Evolutionary conservation across 306 rosid genomes (phyloP).

Genomic region (Cucumis melo): DNA sequence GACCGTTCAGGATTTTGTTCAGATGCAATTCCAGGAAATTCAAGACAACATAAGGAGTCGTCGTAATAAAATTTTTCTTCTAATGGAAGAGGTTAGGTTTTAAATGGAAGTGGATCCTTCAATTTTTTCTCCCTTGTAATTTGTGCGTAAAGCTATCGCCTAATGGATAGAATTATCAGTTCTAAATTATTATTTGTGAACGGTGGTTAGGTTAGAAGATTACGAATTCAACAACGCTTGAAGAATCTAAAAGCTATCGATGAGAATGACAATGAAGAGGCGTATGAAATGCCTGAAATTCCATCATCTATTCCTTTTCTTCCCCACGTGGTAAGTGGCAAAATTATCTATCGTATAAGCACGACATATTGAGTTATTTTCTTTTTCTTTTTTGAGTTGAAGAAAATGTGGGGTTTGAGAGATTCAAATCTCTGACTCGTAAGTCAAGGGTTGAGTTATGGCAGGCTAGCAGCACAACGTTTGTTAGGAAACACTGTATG

Average conservation of each 20-base stretch:
- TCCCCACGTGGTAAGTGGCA: constrained; percentile 51
- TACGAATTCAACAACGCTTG: constrained; percentile 71
- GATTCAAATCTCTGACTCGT: neutral
- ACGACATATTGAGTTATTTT: neutral
- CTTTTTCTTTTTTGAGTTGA: too few relatives aligned
- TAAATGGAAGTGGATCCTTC: neutral
- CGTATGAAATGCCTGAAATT: constrained; percentile 80
- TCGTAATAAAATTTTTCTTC: constrained; percentile 81
- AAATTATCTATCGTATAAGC: neutral
- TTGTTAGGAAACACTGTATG: neutral
- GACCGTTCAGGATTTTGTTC: constrained; percentile 83
- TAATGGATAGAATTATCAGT: neutral
- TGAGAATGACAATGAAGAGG: constrained; percentile 31
- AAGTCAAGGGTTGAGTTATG: neutral
- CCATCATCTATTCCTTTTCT: constrained; percentile 93
- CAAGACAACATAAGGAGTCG: constrained; percentile 77
- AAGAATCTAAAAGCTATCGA: constrained; percentile 22
- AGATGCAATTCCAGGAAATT: constrained; percentile 84
- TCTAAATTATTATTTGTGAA: neutral
- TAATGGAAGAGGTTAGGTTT: constrained; percentile 82
- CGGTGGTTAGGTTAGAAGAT: constrained; percentile 60
- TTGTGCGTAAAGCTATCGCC: neutral
- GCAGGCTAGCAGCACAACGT: neutral
- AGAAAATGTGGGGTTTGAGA: neutral
- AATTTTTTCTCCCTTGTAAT: neutral